Evolutionary conservation across 1,139 yeast species (phyloP).

Genomic region (Yamadazyma trypodendri): DNA sequence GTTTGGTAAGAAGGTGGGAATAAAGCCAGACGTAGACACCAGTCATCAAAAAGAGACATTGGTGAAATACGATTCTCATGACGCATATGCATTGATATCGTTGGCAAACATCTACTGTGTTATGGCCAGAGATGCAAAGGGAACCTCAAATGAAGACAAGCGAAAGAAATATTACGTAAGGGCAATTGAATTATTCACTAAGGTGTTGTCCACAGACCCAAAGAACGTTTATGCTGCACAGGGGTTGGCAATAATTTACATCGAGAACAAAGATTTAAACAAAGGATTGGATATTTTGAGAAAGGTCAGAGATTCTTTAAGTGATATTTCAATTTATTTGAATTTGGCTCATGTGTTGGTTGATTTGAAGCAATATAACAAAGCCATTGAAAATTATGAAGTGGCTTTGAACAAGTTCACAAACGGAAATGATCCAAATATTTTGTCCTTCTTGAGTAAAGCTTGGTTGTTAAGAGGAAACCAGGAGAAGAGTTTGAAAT

Average conservation of each 20-base stretch:
- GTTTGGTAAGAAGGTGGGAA: constrained; percentile 55
- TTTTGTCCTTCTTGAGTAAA: constrained; percentile 74
- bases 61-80: constrained; percentile 81
- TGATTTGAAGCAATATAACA: constrained; percentile 77
- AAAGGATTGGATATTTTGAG: constrained; percentile 84
- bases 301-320: constrained; percentile 85
- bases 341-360: constrained; percentile 86
- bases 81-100: constrained; percentile 83
- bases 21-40: constrained; percentile 64
- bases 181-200: constrained; percentile 87
- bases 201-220: constrained; percentile 82
- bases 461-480: constrained; percentile 88
- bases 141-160: constrained; percentile 56
- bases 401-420: constrained; percentile 70
- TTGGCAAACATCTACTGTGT: constrained; percentile 84
- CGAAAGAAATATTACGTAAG: constrained; percentile 76
- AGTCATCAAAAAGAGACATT: constrained; percentile 83
- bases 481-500: constrained; percentile 61
- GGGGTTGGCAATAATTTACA: constrained; percentile 91
- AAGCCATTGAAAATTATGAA: constrained; percentile 88
- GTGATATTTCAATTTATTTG: constrained; percentile 78
- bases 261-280: constrained; percentile 76
- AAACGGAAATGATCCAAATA: constrained; percentile 60
- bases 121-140: constrained; percentile 76
- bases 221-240: constrained; percentile 95